Evolutionary conservation across 2,329 filamentous ascomycete species (phyloP).

Genomic region (Triangularia verruculosa): DNA sequence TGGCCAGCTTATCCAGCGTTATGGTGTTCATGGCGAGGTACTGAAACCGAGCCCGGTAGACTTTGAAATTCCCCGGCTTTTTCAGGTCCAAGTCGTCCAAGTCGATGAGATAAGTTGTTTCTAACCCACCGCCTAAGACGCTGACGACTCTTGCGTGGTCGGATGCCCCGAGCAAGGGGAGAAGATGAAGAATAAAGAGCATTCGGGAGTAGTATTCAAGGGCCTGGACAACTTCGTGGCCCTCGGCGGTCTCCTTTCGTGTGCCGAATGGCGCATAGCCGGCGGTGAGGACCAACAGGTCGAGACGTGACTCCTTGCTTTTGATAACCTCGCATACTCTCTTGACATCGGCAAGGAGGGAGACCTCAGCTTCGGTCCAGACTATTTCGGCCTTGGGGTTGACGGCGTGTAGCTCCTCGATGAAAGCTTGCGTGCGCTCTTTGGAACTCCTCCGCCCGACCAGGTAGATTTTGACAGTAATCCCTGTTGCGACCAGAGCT

Average conservation of each 20-base stretch:
- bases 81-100: conserved; percentile 37
- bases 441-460: conserved; percentile 41
- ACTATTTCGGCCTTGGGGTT: conserved; percentile 42
- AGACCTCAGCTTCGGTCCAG: conserved; percentile 42
- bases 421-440: conserved; percentile 32
- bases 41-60: conserved; percentile 33
- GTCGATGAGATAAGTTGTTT: conserved; percentile 23
- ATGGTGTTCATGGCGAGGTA: conserved; percentile 33
- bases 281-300: conserved; percentile 43
- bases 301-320: conserved; percentile 37
- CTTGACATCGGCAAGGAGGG: conserved; percentile 43
- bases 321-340: conserved; percentile 40
- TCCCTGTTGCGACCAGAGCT: conserved; percentile 36
- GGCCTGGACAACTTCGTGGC: conserved; percentile 39
- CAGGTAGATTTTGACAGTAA: conserved; percentile 39
- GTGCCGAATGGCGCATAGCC: conserved; percentile 43
- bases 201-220: conserved; percentile 45
- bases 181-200: conserved; percentile 39
- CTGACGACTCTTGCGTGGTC: conserved; percentile 34
- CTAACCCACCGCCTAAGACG: conserved; percentile 35
- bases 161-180: conserved; percentile 37
- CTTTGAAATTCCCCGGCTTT: conserved; percentile 32
- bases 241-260: conserved; percentile 40
- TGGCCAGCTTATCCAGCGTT: conserved; percentile 34
- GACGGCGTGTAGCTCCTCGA: conserved; percentile 35